These are phyloP conservation scores for Colletotrichum orbiculare DNA, from an alignment of 2,329 filamentous ascomycete genomes.

Conservation along the genomic window DNA sequence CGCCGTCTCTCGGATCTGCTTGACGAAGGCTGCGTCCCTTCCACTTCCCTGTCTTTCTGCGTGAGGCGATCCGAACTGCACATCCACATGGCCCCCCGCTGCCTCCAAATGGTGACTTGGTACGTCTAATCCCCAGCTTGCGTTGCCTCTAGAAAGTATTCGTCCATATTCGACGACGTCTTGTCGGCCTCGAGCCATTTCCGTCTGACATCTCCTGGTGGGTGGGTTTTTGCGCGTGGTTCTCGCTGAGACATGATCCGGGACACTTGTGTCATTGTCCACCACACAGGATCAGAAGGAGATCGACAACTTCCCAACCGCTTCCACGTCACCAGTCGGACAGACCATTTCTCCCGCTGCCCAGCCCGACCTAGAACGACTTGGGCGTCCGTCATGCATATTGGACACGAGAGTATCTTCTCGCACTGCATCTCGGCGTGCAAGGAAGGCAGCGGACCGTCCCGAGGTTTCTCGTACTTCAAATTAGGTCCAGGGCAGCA, in stretches of 20 bases:
- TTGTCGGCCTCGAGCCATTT: constrained; percentile 16
- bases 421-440: constrained; percentile 2
- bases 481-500: no score
- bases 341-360: constrained; percentile 17
- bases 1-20: no score
- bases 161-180: constrained; percentile 27
- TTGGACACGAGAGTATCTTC: constrained; percentile 24
- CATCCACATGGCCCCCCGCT: no score
- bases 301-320: constrained; percentile 33
- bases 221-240: not conserved
- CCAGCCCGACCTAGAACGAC: constrained; percentile 12
- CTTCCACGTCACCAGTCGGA: constrained; percentile 27
- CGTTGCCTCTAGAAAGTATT: constrained; percentile 8
- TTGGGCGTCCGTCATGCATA: constrained; percentile 32
- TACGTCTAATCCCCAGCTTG: no score
- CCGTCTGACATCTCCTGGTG: constrained; percentile 16
- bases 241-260: not conserved
- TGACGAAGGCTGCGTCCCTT: no score
- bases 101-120: no score
- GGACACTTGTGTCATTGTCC: not conserved
- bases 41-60: no score
- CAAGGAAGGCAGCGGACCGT: not conserved
- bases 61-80: no score
- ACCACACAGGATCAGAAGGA: constrained; percentile 29
- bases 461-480: not conserved